Base-by-base conservation (phyloP, 768 basidiomycete genomes). In the Termitomyces heimii region DNA sequence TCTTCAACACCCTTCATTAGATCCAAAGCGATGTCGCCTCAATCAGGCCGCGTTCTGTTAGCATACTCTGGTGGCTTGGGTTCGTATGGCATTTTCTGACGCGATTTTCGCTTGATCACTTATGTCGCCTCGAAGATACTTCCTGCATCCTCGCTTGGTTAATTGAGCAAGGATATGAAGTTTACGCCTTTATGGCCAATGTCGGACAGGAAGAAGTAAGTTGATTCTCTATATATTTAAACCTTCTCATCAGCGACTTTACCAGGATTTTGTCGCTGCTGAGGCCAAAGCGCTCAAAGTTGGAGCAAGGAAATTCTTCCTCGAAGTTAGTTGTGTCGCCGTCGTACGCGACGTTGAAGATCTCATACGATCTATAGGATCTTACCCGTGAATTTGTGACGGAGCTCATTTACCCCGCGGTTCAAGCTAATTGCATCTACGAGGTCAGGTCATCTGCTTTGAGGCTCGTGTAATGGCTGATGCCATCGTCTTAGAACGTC, bases 131-230 rank as follows among this genome's bases (percentile, higher is more conserved):
- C 28, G 24, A 65, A 95, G 97, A 99, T 74, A 99, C 97, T 22
- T 98, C 96, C 37, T 98, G 96, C 75, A 99, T 99, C 76, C 88
- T 98, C 65, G 93, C 93, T 53, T 99, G 96, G 96, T 80, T 99
- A 74, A 94, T 98, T 73, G 97, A 99, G 71, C 81, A 98, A 71
- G 94, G 93, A 57, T 99, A 98, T 75, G 92, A 98, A 68, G 96
- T 98, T 62, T 85, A 89, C 64, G 93, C 94, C 24, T 98, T 95
- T 82, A 94, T 96, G 91, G 92, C 93, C 13, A 92, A 95, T 75
- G 89, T 96, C 55, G 93, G 92, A 13, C 92, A 94, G 65, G 92
- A 94, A 72, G 92, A 94, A 79, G 91, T 85, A 53, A 31, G 73
- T 62, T 4, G 39, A 29, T 34, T 5, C 47, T 16, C 28, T 43